Evolutionary conservation across 2,329 filamentous ascomycete species (phyloP), one percentile per base, ranked within the genome.

Genomic region (Ilyonectria destructans): DNA sequence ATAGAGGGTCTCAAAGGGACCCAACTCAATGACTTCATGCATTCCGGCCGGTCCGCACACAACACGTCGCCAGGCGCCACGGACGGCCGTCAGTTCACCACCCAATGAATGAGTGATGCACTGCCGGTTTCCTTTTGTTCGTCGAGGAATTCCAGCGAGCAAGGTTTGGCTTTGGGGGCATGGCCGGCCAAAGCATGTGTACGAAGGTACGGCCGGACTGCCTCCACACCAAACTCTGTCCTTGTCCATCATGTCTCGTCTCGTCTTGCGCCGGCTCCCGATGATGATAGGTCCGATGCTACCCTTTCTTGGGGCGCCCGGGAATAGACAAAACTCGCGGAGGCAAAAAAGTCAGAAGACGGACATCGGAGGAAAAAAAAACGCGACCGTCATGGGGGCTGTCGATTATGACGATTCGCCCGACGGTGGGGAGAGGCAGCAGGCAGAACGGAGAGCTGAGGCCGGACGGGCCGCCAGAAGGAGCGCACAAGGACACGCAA

Each of bases 11-110:
- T 60, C 62, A 49, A 55, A 45, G 46, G 71, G 71, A 59, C 61
- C 69, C 67, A 70, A 70, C 71, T 77, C 69, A 69, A 78, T 78
- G 77, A 78, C 77, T 79, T 81, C 70, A 80, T 81, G 77, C 79
- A 80, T 79, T 79, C 76, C 76, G 71, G 71, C 72, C 71, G 58
- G 46, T 57, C 64, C 58, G 64, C 58, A 26, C 71, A 68, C 67
- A 75, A 77, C 71, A 76, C 65, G 70, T 75, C 69, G 74, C 66
- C 64, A 70, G 75, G 74, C 75, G 71, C 74, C 67, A 71, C 71
- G 67, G 58, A 69, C 62, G 46, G 55, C 58, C 62, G 64, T 65
- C 61, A 43, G 19, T 19, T 29, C 58, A 49, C 23, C 62, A 51
- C 69, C 60, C 49, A 74, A 65, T 72, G 71, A 75, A 76, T 76